A percentile compares a stretch with the other conserved stretches of the same genome.
phyloP scores from a whole-genome alignment of 2,329 filamentous ascomycete species.

The Thermochaetoides dissita region DNA sequence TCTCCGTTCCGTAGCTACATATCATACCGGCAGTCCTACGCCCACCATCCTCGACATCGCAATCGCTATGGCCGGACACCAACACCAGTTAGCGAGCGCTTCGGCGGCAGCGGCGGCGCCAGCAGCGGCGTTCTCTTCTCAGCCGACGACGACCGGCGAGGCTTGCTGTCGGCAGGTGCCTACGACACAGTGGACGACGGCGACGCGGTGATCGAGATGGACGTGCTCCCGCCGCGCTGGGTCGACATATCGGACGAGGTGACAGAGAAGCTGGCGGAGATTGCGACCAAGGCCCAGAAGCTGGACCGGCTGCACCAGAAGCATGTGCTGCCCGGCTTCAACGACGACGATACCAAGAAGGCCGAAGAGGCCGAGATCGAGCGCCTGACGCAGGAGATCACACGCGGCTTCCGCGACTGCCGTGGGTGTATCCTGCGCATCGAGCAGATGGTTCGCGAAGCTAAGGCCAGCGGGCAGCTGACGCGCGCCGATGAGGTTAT shows the following conservation, averaged over 20 bases:
- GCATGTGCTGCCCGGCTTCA: constrained; percentile 89
- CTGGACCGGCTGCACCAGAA: constrained; percentile 93
- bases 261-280: constrained; percentile 63
- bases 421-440: constrained; percentile 79
- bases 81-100: constrained; percentile 21
- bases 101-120: constrained; percentile 29
- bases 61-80: constrained; percentile 42
- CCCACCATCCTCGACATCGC: constrained; percentile 84
- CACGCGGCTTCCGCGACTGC: constrained; percentile 75
- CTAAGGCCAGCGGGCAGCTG: constrained; percentile 56
- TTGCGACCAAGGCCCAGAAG: constrained; percentile 68
- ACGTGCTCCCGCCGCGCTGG: constrained; percentile 87
- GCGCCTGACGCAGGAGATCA: constrained; percentile 77
- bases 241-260: constrained; percentile 92
- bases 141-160: constrained; percentile 45
- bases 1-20: constrained; percentile 54
- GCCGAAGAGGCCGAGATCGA: constrained; percentile 86
- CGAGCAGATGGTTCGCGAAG: constrained; percentile 73
- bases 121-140: constrained; percentile 47
- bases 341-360: constrained; percentile 81
- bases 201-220: constrained; percentile 96
- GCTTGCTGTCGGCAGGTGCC: constrained; percentile 67
- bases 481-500: constrained; percentile 81
- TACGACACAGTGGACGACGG: constrained; percentile 68
- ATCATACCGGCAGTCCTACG: constrained; percentile 96